Conservation (phyloP, 352 stramenopile species). For the Globisporangium echinulatum region DNA sequence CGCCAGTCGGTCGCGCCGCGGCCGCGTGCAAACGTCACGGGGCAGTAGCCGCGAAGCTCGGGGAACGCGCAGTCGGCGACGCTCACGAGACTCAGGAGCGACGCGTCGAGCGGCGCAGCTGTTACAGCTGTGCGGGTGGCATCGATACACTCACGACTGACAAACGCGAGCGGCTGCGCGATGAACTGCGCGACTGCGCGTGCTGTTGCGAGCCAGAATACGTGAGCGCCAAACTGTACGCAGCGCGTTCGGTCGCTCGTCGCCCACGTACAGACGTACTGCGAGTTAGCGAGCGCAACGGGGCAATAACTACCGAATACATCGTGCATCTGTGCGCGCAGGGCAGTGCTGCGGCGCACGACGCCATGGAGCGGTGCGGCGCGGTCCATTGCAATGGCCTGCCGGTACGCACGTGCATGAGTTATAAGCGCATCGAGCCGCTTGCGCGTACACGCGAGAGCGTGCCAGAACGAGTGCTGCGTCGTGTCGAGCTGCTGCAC, state of each 20-base stretch:
- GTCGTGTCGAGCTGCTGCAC: constrained; percentile 35
- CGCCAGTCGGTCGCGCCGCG: constrained; percentile 30
- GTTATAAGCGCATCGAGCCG: constrained; percentile 23
- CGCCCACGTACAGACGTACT: constrained; percentile 23
- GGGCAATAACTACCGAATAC: constrained; percentile 51
- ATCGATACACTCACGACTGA: constrained; percentile 8
- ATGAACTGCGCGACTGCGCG: constrained; percentile 30
- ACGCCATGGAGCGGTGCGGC: constrained; percentile 23
- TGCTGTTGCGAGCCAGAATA: constrained; percentile 39
- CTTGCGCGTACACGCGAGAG: constrained; percentile 17
- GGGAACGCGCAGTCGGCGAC: constrained; percentile 64
- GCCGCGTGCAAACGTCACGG: constrained; percentile 50
- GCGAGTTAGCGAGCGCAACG: constrained; percentile 35
- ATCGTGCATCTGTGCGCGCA: constrained; percentile 25
- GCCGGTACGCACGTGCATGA: constrained; percentile 11
- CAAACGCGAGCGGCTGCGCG: constrained; percentile 21
- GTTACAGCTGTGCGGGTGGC: background rate
- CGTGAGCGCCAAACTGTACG: constrained; percentile 30
- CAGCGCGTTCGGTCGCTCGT: constrained; percentile 27
- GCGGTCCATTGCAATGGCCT: constrained; percentile 18
- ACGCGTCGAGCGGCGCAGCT: constrained; percentile 40
- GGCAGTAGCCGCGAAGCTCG: constrained; percentile 70
- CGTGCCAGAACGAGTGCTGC: constrained; percentile 37
- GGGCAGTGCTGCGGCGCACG: constrained; percentile 13
- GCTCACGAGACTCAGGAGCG: constrained; percentile 52